Percentiles rank a stretch among this genome's conserved stretches.
These are phyloP conservation scores for Delonix regia DNA, from an alignment of 306 rosid genomes.

Conservation along the genomic window DNA sequence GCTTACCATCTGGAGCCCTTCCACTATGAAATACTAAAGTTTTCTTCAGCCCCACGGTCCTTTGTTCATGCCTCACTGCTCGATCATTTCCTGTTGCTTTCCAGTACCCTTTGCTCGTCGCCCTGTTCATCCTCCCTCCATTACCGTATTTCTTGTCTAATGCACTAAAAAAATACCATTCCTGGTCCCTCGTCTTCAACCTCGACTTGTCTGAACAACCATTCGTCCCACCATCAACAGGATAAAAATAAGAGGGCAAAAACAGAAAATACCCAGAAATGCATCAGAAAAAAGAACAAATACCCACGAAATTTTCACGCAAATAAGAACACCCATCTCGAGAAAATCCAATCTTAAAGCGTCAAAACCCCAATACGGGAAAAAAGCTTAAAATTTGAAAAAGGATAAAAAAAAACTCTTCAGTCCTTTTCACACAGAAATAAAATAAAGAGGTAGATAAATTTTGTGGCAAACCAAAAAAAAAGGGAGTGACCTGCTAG, in stretches of 20 bases:
- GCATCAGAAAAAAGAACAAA: neutral
- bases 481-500: conserved; percentile 62
- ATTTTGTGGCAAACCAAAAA: neutral
- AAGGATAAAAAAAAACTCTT: neutral
- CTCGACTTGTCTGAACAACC: conserved; percentile 76
- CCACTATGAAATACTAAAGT: conserved; percentile 97
- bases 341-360: neutral
- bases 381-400: neutral
- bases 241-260: neutral
- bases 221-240: conserved; percentile 19
- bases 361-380: conserved; percentile 1
- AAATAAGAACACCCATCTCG: conserved; percentile 13
- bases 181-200: conserved; percentile 98
- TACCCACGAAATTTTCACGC: neutral
- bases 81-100: conserved; percentile 98
- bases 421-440: neutral
- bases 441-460: neutral
- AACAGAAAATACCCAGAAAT: conserved; percentile 7
- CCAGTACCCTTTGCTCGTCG: conserved; percentile 92
- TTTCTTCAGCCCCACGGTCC: conserved; percentile 83
- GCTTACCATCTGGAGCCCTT: conserved; percentile 88
- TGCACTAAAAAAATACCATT: conserved; percentile 95
- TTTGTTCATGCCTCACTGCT: conserved; percentile 65
- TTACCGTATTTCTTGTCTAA: conserved; percentile 97
- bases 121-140: conserved; percentile 99